Percentiles rank a stretch among this genome's conserved stretches.
Evolutionary conservation across 2,329 filamentous ascomycete genomes (phyloP).

Genomic region (Monosporascus sp.): DNA sequence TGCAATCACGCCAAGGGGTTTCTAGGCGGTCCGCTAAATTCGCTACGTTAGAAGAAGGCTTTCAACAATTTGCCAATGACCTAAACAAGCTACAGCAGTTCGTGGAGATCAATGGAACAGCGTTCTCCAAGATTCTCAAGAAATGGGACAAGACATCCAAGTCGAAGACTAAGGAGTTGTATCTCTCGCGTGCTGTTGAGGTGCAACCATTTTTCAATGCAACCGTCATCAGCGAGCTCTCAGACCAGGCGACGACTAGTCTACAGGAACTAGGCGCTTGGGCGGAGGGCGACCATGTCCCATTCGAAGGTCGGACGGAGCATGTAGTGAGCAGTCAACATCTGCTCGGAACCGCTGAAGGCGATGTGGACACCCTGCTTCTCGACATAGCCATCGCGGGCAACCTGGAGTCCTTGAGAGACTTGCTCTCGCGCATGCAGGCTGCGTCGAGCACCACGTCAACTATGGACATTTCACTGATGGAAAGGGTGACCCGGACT

Average conservation of each 20-base stretch:
- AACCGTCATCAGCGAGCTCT: constrained; percentile 92
- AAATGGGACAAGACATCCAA: constrained; percentile 99
- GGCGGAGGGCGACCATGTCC: constrained; percentile 93
- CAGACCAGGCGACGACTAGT: constrained; percentile 95
- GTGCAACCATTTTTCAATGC: constrained; percentile 98
- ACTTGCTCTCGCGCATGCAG: constrained; percentile 72
- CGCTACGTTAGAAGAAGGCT: constrained; percentile 90
- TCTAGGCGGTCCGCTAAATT: constrained; percentile 91
- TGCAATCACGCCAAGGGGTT: constrained; percentile 74
- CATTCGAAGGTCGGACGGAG: constrained; percentile 59
- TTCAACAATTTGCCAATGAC: constrained; percentile 94
- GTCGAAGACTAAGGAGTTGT: constrained; percentile 96
- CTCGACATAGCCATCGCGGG: constrained; percentile 81
- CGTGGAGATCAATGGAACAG: constrained; percentile 95
- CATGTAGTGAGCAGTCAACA: constrained; percentile 63
- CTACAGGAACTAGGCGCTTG: constrained; percentile 91
- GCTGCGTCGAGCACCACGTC: constrained; percentile 41
- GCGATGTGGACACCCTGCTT: constrained; percentile 82
- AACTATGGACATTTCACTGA: constrained; percentile 47
- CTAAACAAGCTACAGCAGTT: constrained; percentile 98
- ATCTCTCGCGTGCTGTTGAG: constrained; percentile 91
- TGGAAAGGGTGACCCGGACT: constrained; percentile 78
- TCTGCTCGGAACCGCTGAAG: constrained; percentile 71
- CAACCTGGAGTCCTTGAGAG: constrained; percentile 69
- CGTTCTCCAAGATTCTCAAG: constrained; percentile 97